Evolutionary conservation across 2,329 filamentous ascomycete genomes (phyloP), one percentile per base, ranked within the genome.

Genomic region (Fusarium bulbicola): DNA sequence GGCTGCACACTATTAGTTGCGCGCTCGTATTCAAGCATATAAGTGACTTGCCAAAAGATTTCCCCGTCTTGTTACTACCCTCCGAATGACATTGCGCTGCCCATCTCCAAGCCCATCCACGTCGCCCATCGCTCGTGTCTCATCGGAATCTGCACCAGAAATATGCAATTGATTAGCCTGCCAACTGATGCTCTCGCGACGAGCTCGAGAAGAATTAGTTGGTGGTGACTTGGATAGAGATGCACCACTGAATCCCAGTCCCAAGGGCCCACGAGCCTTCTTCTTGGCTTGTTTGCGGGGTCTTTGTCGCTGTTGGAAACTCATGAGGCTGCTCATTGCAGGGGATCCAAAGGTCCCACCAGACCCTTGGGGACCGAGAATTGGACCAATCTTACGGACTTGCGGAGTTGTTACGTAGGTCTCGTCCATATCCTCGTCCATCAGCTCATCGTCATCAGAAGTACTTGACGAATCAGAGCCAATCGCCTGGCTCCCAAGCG

Each of bases 121-220:
- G 59, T 89, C 85, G 73, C 89, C 90, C 72, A 95, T 93, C 20
- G 93, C 92, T 78, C 92, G 93, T 37, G 77, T 80, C 43, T 85
- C 95, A 77, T 97, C 84, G 10, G 78, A 79, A 37, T 85, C 95
- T 74, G 92, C 95, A 8, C 94, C 89, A 59, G 90, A 91, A 42
- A 98, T 92, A 73, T 96, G 92, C 26, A 98, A 84, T 76, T 97
- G 94, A 74, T 96, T 95, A 21, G 95, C 95, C 42, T 95, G 94
- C 85, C 96, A 91, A 74, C 93, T 97, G 68, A 98, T 91, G 80
- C 94, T 97, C 81, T 98, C 95, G 47, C 95, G 88, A 49, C 95
- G 88, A 14, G 92, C 88, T 43, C 87, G 85, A 8, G 84, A 73
- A 43, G 82, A 69, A 75, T 80, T 70, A 76, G 82, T 85, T 14